Evolutionary conservation across 306 rosid genomes (phyloP).

Genomic region (Lithocarpus polystachyus): DNA sequence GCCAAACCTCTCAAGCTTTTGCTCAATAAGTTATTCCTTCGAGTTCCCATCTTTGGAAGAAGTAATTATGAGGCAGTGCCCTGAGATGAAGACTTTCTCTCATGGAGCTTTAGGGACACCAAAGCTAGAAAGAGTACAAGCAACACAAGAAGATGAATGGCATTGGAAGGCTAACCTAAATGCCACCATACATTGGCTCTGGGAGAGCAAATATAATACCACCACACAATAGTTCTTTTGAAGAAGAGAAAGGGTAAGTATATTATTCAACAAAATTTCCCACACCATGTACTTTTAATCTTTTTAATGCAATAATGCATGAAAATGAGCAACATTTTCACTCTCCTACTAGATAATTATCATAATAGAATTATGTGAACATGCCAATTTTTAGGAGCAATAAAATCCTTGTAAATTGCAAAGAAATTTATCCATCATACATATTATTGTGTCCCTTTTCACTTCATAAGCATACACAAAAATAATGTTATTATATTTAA

Average conservation of each 20-base stretch:
- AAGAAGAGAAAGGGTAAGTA: neutral
- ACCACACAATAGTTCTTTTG: neutral
- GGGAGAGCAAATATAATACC: neutral
- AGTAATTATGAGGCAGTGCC: slow-evolving; percentile 6
- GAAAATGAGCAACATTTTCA: too few species aligned
- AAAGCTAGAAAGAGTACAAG: neutral
- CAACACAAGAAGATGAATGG: neutral
- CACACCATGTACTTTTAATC: neutral
- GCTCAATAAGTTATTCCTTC: too few species aligned
- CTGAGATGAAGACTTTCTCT: slow-evolving; percentile 9
- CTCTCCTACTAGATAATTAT: too few species aligned
- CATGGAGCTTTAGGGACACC: neutral
- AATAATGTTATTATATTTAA: too few species aligned
- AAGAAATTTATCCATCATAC: too few species aligned
- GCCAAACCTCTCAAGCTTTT: too few species aligned
- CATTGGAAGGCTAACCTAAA: neutral
- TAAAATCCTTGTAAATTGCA: too few species aligned
- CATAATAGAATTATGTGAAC: too few species aligned
- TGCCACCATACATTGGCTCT: neutral
- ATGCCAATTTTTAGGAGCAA: too few species aligned
- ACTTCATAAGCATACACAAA: too few species aligned
- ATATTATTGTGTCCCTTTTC: too few species aligned
- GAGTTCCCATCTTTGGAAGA: too few species aligned
- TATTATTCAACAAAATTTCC: neutral
- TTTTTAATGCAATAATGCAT: neutral